Percentiles rank a stretch among this genome's conserved stretches.
phyloP scores from a whole-genome alignment of 2,329 filamentous ascomycete genomes.

The Grosmannia huntii region DNA sequence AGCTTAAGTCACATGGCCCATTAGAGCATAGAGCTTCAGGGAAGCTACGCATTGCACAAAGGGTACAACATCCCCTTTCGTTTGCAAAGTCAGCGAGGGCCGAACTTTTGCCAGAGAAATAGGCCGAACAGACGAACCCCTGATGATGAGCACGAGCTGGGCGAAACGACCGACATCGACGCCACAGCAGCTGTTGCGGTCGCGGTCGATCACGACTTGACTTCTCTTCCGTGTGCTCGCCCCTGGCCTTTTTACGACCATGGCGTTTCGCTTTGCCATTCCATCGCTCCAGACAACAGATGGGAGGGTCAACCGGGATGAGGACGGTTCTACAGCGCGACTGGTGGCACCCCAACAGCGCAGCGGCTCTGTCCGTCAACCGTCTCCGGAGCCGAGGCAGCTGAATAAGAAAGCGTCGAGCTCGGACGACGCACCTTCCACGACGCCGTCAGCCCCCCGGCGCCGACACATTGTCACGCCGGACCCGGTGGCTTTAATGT shows the following conservation, averaged over 20 bases:
- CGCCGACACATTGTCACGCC: conserved; percentile 41
- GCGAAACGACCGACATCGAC: not conserved
- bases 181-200: not conserved
- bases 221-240: not conserved
- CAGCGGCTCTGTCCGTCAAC: not conserved
- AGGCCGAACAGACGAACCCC: not conserved
- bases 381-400: not conserved
- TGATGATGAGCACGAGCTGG: not conserved
- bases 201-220: not conserved
- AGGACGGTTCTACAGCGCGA: conserved; percentile 23
- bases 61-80: not conserved
- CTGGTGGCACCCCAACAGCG: conserved; percentile 13
- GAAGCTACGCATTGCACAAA: not conserved
- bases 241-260: conserved; percentile 6
- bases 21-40: not conserved
- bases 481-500: conserved; percentile 46
- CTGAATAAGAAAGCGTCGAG: not conserved
- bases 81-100: not conserved
- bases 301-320: conserved; percentile 21
- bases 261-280: conserved; percentile 18
- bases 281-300: conserved; percentile 3
- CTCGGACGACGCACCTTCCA: not conserved
- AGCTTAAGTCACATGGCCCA: not conserved
- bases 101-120: not conserved
- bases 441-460: conserved; percentile 8